Evolutionary conservation across 2,329 filamentous ascomycete species (phyloP), one percentile per base, ranked within the genome.

Genomic region (Ceratocystis ficicola): DNA sequence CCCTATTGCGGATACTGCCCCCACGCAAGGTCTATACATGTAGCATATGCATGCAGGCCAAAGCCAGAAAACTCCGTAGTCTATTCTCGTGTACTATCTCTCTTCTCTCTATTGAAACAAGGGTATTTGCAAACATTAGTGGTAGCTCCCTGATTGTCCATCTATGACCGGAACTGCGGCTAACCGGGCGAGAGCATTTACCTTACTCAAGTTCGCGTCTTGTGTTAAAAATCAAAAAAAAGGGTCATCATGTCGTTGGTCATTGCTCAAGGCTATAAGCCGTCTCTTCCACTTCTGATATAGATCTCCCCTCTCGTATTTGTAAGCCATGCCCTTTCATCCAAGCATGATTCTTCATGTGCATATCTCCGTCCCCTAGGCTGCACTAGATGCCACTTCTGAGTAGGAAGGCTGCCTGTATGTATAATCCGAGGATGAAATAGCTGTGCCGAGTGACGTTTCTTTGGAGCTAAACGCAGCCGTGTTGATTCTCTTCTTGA

Each of bases 401-500:
- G 61, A 44, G 44, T 66, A 66, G 36, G 30, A 59, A 28, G 30
- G 25, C 44, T 44, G 57, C 5, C 20, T 64, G 60, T 52, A 55
- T 10, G 48, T 36, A 22, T 66, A 66, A 46, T 41, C 55, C n/a
- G 41, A 44, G 10, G 65, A 66, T 22, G 65, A 64, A 32, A 64
- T 64, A 15, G 50, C 62, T 5, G 65, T 61, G 1, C 61, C 65
- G 15, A 60, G 44, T 10, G 65, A 66, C 10, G 41, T 62, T 36
- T 30, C 60, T 44, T 66, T 66, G 36, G 36, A 62, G 10, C 52
- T 64, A n/a, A 60, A 57, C 17, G 48, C 44, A 3, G 12, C 32
- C 32, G 32, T 12, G 55, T 28, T 44, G 17, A 57, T n/a, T 25
- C 48, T 65, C 15, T 30, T 57, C 36, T 55, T 41, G n/a, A 63